Evolutionary conservation across 2,329 filamentous ascomycete genomes (phyloP).

Genomic region (Coniochaeta sp.): DNA sequence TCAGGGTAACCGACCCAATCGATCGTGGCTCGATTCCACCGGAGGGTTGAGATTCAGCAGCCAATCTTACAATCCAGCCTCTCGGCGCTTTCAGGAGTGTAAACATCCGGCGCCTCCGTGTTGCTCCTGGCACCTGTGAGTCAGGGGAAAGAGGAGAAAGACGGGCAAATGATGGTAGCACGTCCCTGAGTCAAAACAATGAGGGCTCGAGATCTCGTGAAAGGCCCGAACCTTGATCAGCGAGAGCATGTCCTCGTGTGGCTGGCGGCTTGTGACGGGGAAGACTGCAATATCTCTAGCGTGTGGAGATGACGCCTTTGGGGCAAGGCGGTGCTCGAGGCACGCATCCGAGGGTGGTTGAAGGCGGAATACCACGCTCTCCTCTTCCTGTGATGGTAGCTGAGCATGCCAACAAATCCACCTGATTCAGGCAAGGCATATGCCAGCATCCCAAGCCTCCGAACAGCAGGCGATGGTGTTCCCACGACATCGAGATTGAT

Average conservation of each 20-base stretch:
- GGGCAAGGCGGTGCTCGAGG: too few relatives aligned
- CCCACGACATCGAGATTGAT: background rate
- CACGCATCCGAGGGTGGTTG: too few relatives aligned
- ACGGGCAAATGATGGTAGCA: conserved; percentile 2
- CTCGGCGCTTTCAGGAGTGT: background rate
- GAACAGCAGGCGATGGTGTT: background rate
- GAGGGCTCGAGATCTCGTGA: background rate
- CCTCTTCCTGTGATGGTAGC: too few relatives aligned
- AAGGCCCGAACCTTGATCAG: background rate
- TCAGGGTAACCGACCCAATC: background rate
- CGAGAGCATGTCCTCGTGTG: background rate
- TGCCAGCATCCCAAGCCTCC: background rate
- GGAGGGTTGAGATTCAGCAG: background rate
- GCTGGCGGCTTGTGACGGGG: background rate
- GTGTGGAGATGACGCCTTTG: background rate
- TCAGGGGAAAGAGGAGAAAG: too few relatives aligned
- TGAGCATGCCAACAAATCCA: too few relatives aligned
- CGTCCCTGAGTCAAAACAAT: conserved; percentile 2
- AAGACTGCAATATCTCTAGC: background rate
- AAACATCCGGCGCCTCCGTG: background rate
- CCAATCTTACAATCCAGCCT: background rate
- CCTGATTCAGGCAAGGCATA: background rate
- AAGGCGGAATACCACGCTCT: too few relatives aligned
- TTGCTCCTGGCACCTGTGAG: background rate
- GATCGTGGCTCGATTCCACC: background rate